Conservation (phyloP, 2,329 filamentous ascomycete genomes). For the Calonectria pteridis region DNA sequence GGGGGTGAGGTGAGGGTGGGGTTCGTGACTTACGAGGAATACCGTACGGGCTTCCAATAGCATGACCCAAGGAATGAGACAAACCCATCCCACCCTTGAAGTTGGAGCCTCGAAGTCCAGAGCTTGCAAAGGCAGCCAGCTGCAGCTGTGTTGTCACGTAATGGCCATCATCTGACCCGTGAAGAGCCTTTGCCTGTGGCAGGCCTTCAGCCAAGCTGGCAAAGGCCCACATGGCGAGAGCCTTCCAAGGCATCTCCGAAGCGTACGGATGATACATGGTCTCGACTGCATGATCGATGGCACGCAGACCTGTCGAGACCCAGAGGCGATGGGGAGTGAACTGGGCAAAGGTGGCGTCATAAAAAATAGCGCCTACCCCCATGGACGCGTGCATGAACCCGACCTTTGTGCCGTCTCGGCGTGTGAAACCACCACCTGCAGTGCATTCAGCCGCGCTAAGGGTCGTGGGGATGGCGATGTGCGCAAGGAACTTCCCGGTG, state of each 20-base stretch:
- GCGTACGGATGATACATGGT: conserved; percentile 39
- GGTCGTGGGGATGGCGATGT: conserved; percentile 34
- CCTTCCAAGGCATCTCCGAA: conserved; percentile 38
- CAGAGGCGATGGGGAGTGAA: conserved; percentile 34
- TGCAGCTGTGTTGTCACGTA: conserved; percentile 35
- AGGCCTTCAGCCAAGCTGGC: conserved; percentile 21
- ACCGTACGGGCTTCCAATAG: conserved; percentile 33
- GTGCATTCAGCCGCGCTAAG: conserved; percentile 40
- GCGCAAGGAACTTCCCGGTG: conserved; percentile 18
- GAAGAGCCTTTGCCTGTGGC: conserved; percentile 13
- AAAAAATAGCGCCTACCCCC: conserved; percentile 33
- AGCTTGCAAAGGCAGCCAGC: conserved; percentile 39
- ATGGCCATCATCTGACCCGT: conserved; percentile 25
- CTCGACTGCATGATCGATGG: conserved; percentile 39
- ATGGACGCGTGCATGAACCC: conserved; percentile 40
- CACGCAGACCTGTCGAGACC: conserved; percentile 37
- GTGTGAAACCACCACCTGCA: conserved; percentile 43
- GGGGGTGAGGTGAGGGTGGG: background rate
- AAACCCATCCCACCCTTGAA: conserved; percentile 29
- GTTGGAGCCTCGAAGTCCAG: conserved; percentile 38
- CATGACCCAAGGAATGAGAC: conserved; percentile 31
- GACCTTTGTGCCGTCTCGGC: conserved; percentile 35
- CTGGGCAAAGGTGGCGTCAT: conserved; percentile 34
- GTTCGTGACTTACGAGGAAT: conserved; percentile 33
- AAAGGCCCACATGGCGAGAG: conserved; percentile 33